A percentile compares a stretch with the other conserved stretches of the same genome.
Evolutionary conservation across 2,329 filamentous ascomycete genomes (phyloP).

Genomic region (Rhynchosporium secalis): DNA sequence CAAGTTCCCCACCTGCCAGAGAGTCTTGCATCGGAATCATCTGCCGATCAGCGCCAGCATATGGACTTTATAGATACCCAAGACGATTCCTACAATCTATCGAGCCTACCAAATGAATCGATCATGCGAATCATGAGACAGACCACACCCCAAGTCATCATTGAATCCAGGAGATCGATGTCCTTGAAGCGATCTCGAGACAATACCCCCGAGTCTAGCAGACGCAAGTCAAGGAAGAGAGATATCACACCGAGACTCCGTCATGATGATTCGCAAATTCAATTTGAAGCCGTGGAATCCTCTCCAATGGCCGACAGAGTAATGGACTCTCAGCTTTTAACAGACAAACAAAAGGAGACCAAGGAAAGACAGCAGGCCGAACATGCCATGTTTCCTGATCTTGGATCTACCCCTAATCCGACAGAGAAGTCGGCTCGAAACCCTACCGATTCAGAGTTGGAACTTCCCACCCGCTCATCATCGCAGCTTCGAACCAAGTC

Average conservation of each 20-base stretch:
- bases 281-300: conserved; percentile 69
- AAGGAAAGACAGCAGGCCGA: conserved; percentile 67
- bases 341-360: conserved; percentile 77
- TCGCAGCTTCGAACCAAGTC: conserved; percentile 24
- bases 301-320: conserved; percentile 51
- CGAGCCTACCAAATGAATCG: conserved; percentile 12
- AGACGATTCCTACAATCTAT: conserved; percentile 21
- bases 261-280: conserved; percentile 80
- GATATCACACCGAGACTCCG: conserved; percentile 55
- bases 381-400: conserved; percentile 66
- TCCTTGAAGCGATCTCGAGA: conserved; percentile 31
- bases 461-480: conserved; percentile 31
- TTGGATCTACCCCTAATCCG: conserved; percentile 55
- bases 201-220: conserved; percentile 39
- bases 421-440: conserved; percentile 21
- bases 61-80: conserved; percentile 45
- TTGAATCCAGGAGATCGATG: conserved; percentile 18
- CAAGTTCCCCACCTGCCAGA: conserved; percentile 50
- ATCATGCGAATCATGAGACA: conserved; percentile 17
- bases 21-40: conserved; percentile 39
- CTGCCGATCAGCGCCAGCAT: conserved; percentile 24
- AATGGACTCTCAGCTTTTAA: conserved; percentile 71
- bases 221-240: conserved; percentile 40
- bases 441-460: conserved; percentile 30
- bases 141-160: conserved; percentile 32